A percentile compares a stretch with the other conserved stretches of the same genome.
phyloP scores from a whole-genome alignment of 2,329 filamentous ascomycete species.

The Simplicillium aogashimaense region DNA sequence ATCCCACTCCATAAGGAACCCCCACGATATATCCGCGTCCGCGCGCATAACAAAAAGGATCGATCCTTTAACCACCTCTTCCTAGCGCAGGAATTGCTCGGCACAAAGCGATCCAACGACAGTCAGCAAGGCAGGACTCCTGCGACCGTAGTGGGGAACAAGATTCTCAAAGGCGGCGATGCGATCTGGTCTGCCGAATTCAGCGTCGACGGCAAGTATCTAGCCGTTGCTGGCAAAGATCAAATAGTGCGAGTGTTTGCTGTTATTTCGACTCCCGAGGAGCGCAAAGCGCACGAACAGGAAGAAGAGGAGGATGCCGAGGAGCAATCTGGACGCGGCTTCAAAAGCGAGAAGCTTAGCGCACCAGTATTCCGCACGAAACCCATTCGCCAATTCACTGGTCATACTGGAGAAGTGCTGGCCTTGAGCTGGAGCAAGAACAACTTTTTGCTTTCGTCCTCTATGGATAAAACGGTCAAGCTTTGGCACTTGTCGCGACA shows the following conservation, averaged over 20 bases:
- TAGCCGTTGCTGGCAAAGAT: slow-evolving; percentile 90
- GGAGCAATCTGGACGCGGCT: slow-evolving; percentile 18
- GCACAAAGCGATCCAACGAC: slow-evolving; percentile 33
- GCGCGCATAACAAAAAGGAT: slow-evolving; percentile 67
- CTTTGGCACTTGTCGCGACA: slow-evolving; percentile 81
- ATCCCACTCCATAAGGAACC: slow-evolving; percentile 83
- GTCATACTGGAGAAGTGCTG: slow-evolving; percentile 77
- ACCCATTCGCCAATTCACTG: slow-evolving; percentile 68
- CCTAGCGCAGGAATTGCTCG: slow-evolving; percentile 78
- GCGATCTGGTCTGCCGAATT: slow-evolving; percentile 92
- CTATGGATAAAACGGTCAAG: slow-evolving; percentile 95
- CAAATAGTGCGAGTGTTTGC: slow-evolving; percentile 79
- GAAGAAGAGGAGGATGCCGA: slow-evolving; percentile 41
- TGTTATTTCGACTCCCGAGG: slow-evolving; percentile 73
- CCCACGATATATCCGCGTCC: slow-evolving; percentile 82
- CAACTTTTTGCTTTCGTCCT: slow-evolving; percentile 89
- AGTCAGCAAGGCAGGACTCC: slow-evolving; percentile 17
- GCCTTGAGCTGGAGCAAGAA: slow-evolving; percentile 99
- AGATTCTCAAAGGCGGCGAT: slow-evolving; percentile 36
- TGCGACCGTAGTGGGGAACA: slow-evolving; percentile 27
- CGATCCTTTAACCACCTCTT: slow-evolving; percentile 82
- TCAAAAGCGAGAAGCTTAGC: slow-evolving; percentile 54
- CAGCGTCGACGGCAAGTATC: slow-evolving; percentile 80
- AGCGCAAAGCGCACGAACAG: slow-evolving; percentile 63
- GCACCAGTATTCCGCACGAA: slow-evolving; percentile 83